phyloP scores from a whole-genome alignment of 208 protist genomes.

The Wallacemonas sp. region DNA sequence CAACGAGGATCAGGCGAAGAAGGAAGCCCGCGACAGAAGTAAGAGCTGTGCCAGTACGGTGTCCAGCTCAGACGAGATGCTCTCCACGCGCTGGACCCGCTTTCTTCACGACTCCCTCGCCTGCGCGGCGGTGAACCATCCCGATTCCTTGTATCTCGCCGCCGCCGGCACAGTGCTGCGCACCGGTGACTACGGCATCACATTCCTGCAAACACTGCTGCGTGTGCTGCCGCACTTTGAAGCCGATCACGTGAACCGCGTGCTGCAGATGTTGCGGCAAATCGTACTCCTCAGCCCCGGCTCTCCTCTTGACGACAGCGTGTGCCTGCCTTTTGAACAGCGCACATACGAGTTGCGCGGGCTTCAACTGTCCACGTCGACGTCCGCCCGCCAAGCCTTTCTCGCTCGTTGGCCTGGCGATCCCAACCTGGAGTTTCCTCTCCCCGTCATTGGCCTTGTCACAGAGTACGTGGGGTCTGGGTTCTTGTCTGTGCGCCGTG shows the following conservation, averaged over 20 bases:
- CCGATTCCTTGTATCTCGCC: conserved; percentile 32
- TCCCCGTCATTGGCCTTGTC: conserved; percentile 40
- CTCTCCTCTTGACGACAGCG: conserved; percentile 43
- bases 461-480: conserved; percentile 32
- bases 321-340: conserved; percentile 24
- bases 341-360: conserved; percentile 25
- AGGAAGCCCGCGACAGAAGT: neutral
- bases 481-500: conserved; percentile 28
- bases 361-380: conserved; percentile 24
- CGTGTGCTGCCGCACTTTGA: conserved; percentile 27
- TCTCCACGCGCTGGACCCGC: conserved; percentile 18
- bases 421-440: conserved; percentile 31
- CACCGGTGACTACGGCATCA: conserved; percentile 33
- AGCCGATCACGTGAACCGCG: conserved; percentile 12
- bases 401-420: conserved; percentile 40
- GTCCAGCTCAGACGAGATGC: conserved; percentile 8
- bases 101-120: conserved; percentile 15
- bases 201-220: conserved; percentile 39
- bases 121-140: neutral
- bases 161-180: conserved; percentile 44
- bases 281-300: conserved; percentile 32
- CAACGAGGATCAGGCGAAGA: neutral
- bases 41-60: neutral
- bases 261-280: conserved; percentile 47
- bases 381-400: conserved; percentile 29